Evolutionary conservation across 768 basidiomycete genomes (phyloP).

Genomic region (Serendipita sp.): DNA sequence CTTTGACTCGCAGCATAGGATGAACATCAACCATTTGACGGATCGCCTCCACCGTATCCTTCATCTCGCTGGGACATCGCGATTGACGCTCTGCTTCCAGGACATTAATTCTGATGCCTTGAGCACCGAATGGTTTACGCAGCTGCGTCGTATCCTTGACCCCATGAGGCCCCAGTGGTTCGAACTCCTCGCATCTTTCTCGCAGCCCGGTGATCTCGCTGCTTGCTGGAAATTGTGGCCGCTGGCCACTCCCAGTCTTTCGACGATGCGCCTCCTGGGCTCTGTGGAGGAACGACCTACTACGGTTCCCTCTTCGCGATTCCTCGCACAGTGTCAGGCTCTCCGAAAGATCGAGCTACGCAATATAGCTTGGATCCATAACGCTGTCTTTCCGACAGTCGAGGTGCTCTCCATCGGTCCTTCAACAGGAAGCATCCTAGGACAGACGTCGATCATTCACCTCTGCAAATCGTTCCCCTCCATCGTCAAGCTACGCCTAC

Average conservation of each 20-base stretch:
- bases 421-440: background rate
- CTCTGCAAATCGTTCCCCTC: slow-evolving; percentile 1
- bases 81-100: background rate
- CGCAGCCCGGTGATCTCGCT: background rate
- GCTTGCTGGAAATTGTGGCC: slow-evolving; percentile 2
- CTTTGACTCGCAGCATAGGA: background rate
- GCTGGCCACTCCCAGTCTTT: background rate
- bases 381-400: background rate
- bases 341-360: background rate
- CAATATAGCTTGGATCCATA: background rate
- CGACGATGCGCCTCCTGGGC: background rate
- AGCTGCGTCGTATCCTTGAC: background rate
- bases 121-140: background rate
- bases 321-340: background rate
- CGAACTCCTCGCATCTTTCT: background rate
- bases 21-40: background rate
- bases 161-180: background rate
- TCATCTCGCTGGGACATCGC: no score
- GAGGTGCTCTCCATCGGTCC: background rate
- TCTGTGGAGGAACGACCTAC: background rate
- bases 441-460: background rate
- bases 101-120: background rate
- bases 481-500: background rate
- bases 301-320: background rate
- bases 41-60: background rate